Evolutionary conservation across 352 stramenopile genomes (phyloP).

Genomic region (Globisporangium orthogonon): DNA sequence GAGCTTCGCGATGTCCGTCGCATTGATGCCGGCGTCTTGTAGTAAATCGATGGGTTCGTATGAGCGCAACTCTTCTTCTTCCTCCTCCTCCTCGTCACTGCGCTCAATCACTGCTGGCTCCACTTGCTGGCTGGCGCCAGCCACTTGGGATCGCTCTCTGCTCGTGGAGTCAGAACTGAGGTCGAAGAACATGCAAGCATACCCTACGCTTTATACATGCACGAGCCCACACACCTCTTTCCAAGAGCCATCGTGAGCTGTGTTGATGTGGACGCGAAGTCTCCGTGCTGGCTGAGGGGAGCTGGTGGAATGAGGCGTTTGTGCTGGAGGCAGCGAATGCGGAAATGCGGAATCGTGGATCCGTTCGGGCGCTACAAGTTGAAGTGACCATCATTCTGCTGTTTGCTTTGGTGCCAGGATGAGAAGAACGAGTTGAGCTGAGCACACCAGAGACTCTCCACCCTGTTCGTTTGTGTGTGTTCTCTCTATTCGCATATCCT

Average conservation of each 20-base stretch:
- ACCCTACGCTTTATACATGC: background rate
- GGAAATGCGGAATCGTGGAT: constrained; percentile 5
- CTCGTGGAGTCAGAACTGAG: background rate
- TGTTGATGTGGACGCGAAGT: background rate
- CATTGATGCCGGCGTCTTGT: constrained; percentile 70
- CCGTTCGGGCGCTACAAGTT: background rate
- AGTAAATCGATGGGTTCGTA: constrained; percentile 74
- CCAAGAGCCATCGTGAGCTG: constrained; percentile 4
- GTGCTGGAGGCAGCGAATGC: constrained; percentile 2
- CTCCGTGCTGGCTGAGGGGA: no score
- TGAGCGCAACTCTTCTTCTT: constrained; percentile 46
- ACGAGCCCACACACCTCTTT: constrained; percentile 6
- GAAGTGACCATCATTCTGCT: constrained; percentile 2
- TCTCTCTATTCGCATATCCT: no score
- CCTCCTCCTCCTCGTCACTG: constrained; percentile 61
- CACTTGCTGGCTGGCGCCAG: constrained; percentile 15
- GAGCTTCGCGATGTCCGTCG: constrained; percentile 69
- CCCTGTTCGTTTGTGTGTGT: no score
- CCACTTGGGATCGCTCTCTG: constrained; percentile 17
- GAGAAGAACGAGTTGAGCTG: no score
- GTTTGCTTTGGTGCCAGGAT: no score
- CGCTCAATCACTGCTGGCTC: constrained; percentile 23
- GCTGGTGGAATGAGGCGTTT: background rate
- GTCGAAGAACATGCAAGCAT: no score
- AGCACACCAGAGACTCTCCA: no score